Evolutionary conservation across 2,329 filamentous ascomycete species (phyloP), one percentile per base, ranked within the genome.

Genomic region (Colletotrichum viniferum): DNA sequence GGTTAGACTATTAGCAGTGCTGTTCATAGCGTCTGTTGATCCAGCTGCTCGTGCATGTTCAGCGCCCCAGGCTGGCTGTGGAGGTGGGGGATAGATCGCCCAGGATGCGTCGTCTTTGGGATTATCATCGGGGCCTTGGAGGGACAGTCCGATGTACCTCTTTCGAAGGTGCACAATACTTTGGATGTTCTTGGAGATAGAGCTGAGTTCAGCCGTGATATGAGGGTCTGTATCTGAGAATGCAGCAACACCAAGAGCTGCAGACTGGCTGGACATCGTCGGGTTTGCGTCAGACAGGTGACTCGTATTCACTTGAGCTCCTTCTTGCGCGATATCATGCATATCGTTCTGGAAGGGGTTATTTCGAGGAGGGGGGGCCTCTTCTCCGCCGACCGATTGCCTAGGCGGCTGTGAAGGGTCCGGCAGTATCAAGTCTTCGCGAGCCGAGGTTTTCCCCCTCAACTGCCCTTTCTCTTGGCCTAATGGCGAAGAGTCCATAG

Each of bases 181-280:
- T 82, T 98, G 95, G 71, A 99, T 95, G 79, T 97, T 97, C 78
- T 92, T 93, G 80, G 97, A 98, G 78, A 99, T 98, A 24, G 92
- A 90, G 79, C 91, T 92, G 78, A 99, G 87, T 85, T 99, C 97
- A 4, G 94, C 90, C 3, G 95, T 95, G 78, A 98, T 94, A 68
- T 94, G 93, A 52, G 94, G 92, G 79, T 97, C 95, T 61, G 91
- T 93, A 71, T 94, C 90, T 60, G 92, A 92, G 79, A 94, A 92
- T 10, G 92, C 93, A 80, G 90, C 93, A 79, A 90, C 90, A 36
- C 92, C 91, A 77, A 90, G 87, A 5, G 92, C 91, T n/a, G 92
- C 82, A 18, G 91, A 90, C 18, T 73, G 55, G 43, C 48, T 72
- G 18, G 56, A n/a, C 7, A 30, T 9, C 18, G 30, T 13, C 18